Percentiles rank a stretch among this genome's conserved stretches.
phyloP scores from a whole-genome alignment of 345 rosid genomes.

The Garcia nutans region DNA sequence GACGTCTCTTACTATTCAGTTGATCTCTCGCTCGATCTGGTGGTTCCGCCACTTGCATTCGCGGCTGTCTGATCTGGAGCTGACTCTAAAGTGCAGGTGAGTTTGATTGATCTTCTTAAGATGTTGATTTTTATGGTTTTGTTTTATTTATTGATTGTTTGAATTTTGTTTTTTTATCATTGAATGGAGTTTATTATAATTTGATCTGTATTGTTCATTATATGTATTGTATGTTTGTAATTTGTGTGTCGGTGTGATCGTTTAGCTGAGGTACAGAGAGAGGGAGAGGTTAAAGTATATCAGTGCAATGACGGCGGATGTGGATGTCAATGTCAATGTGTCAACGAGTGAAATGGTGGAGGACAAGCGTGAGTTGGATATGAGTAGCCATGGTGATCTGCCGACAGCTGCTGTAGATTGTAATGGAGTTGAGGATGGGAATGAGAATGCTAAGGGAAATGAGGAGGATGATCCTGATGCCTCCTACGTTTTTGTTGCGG shows the following conservation, averaged over 20 bases:
- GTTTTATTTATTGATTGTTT: not conserved
- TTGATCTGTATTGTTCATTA: not conserved
- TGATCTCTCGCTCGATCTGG: not conserved
- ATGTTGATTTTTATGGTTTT: not conserved
- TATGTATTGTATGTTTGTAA: not conserved
- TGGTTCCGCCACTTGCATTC: not conserved
- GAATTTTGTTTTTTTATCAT: not conserved
- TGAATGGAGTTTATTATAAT: not conserved
- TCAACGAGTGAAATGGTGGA: not conserved
- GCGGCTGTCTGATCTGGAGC: slow-evolving; percentile 3
- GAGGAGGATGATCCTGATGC: slow-evolving; percentile 13
- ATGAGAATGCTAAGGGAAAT: slow-evolving; percentile 2
- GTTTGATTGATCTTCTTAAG: not conserved
- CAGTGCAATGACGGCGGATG: slow-evolving; percentile 16
- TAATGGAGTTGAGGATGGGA: slow-evolving; percentile 7
- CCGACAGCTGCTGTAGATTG: not conserved
- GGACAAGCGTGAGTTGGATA: slow-evolving; percentile 3
- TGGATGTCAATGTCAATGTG: not conserved
- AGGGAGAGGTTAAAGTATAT: not conserved
- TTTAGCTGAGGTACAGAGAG: not conserved
- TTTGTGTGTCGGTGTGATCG: slow-evolving; percentile 9
- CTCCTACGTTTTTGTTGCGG: slow-evolving; percentile 10
- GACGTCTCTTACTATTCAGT: not conserved
- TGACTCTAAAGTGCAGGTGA: not conserved
- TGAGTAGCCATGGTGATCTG: not conserved